Base-by-base conservation (phyloP, 2,329 filamentous ascomycete species). In the Hymenoscyphus fraxineus region DNA sequence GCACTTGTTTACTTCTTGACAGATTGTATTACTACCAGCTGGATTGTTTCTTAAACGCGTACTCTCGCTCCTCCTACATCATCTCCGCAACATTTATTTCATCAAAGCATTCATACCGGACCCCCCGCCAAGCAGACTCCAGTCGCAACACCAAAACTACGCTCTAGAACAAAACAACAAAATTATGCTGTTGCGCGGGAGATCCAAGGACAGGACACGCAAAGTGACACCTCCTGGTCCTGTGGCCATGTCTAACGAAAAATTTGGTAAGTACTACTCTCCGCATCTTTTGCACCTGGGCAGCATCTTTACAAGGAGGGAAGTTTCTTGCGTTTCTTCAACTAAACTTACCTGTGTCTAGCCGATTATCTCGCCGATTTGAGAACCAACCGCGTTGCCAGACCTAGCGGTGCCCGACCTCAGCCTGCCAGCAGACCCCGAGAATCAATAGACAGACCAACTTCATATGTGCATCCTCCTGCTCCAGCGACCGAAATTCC, bases 391-490 rank as follows among this genome's bases (percentile, higher is more conserved):
- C 86, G 88, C 60, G 80, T 86, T 63, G 81, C 83, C 41, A 84
- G 90, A 63, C 90, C 90, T 9, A 88, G 86, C 64, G 90, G 90
- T 67, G 88, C 89, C 59, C 83, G 90, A 68, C 89, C 90, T 65
- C 83, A 82, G 61, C 83, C 83, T 38, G 79, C 79, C 67, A 77
- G 76, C 65, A 77, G 70, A 16, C 68, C 68, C 27, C 66, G 69
- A 40, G 69, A 73, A 40, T 56, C 59, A 32, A 69, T 69, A 56
- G 65, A 69, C 32, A 67, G 65, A 31, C 35, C 31, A 22, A 12
- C 32, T 57, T 56, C 62, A 9, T 44, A 65, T 51, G 39, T 57
- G 6, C 63, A 63, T 54, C 16, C 66, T 27, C 39, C 56, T 3
- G 39, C 58, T 32, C 63, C 64, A 55, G 41, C 51, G 22, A 61